A percentile compares a stretch with the other conserved stretches of the same genome.
Evolutionary conservation across 306 rosid genomes (phyloP).

Genomic region (Ochetophila trinervis): DNA sequence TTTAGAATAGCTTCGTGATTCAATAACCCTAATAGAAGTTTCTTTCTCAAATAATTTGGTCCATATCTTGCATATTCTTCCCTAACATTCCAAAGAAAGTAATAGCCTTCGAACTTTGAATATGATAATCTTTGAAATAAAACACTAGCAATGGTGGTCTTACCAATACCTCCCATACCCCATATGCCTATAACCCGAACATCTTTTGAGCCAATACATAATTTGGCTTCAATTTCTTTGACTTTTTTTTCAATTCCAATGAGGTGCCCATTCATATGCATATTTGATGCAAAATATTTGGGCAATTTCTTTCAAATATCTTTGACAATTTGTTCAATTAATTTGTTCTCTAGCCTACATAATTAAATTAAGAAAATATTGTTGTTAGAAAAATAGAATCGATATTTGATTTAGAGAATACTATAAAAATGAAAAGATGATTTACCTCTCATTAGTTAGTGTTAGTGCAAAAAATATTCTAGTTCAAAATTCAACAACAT

Average conservation of each 20-base stretch:
- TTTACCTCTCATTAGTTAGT: no score
- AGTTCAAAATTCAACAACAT: no score
- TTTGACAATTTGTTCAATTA: no score
- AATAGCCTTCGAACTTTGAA: not conserved
- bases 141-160: not conserved
- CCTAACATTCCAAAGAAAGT: not conserved
- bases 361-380: no score
- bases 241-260: not conserved
- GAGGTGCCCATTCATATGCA: not conserved
- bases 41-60: not conserved
- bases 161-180: not conserved
- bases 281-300: no score
- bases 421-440: no score
- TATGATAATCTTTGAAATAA: not conserved
- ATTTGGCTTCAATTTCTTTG: not conserved
- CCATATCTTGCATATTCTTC: not conserved
- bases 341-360: no score
- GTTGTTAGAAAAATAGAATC: no score
- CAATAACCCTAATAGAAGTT: not conserved
- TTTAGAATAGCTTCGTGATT: no score
- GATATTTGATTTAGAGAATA: no score
- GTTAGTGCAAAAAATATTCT: no score
- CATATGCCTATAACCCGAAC: not conserved
- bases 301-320: no score
- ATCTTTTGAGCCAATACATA: not conserved